These are phyloP conservation scores for Epichloe gansuensis DNA, from an alignment of 2,329 filamentous ascomycete genomes.

Conservation along the genomic window DNA sequence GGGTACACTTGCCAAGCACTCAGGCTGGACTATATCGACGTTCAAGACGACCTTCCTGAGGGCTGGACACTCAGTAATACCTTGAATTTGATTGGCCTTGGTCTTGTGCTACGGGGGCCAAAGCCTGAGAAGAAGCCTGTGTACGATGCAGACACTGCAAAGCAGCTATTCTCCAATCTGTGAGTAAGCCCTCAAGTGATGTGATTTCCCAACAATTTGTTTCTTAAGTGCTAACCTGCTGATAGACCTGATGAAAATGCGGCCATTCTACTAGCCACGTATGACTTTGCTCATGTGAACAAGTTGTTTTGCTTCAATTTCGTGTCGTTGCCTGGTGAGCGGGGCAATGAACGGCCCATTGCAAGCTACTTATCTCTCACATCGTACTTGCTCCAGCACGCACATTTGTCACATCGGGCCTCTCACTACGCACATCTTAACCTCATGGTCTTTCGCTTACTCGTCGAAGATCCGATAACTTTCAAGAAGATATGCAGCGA, in stretches of 20 bases:
- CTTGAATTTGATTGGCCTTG: conserved; percentile 72
- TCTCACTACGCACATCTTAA: conserved; percentile 76
- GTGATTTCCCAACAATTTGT: not conserved
- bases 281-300: conserved; percentile 89
- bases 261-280: conserved; percentile 69
- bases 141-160: conserved; percentile 67
- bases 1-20: conserved; percentile 57
- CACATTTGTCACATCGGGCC: conserved; percentile 67
- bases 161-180: conserved; percentile 67
- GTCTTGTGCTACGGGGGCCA: conserved; percentile 56
- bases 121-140: conserved; percentile 44
- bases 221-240: not conserved
- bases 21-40: conserved; percentile 64
- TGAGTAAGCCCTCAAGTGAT: conserved; percentile 32
- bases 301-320: conserved; percentile 87
- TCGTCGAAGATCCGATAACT: conserved; percentile 73
- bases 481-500: conserved; percentile 77
- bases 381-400: conserved; percentile 89
- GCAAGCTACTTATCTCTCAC: conserved; percentile 74
- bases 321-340: conserved; percentile 50
- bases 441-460: conserved; percentile 70
- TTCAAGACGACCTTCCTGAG: conserved; percentile 83
- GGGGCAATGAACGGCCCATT: conserved; percentile 60
- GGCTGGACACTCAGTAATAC: conserved; percentile 77
- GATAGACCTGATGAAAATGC: conserved; percentile 64